A percentile compares a stretch with the other conserved stretches of the same genome.
Evolutionary conservation across 169 alveolate genomes (phyloP).

Genomic region (Cryptosporidium tyzzeri): DNA sequence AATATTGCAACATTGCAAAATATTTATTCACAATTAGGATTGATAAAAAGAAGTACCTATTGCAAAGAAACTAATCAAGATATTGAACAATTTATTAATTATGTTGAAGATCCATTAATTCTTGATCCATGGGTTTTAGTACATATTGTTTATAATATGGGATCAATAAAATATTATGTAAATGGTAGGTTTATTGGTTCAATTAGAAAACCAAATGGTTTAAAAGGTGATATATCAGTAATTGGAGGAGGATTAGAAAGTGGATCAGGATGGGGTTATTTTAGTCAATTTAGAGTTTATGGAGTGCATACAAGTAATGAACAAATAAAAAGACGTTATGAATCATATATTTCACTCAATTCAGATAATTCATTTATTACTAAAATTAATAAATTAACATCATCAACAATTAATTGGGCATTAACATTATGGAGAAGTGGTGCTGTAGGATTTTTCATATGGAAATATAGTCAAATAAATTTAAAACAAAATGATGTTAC

Average conservation of each 20-base stretch:
- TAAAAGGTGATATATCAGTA: slow-evolving; percentile 64
- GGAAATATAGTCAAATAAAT: slow-evolving; percentile 71
- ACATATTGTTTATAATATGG: slow-evolving; percentile 74
- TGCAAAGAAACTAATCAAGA: slow-evolving; percentile 49
- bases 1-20: slow-evolving; percentile 65
- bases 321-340: slow-evolving; percentile 62
- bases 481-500: slow-evolving; percentile 47
- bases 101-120: slow-evolving; percentile 52
- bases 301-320: slow-evolving; percentile 70
- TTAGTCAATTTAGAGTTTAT: slow-evolving; percentile 68
- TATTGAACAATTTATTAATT: slow-evolving; percentile 64
- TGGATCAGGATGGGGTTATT: slow-evolving; percentile 74
- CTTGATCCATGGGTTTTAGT: slow-evolving; percentile 74
- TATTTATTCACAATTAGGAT: slow-evolving; percentile 48
- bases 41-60: slow-evolving; percentile 48
- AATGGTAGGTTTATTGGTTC: slow-evolving; percentile 69
- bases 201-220: slow-evolving; percentile 63
- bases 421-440: slow-evolving; percentile 76
- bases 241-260: slow-evolving; percentile 74
- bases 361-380: slow-evolving; percentile 52
- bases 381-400: slow-evolving; percentile 45
- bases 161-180: slow-evolving; percentile 63
- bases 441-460: slow-evolving; percentile 56
- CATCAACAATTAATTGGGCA: slow-evolving; percentile 67
- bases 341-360: slow-evolving; percentile 61